Evolutionary conservation across 768 basidiomycete genomes (phyloP).

Genomic region (Imleria badia): DNA sequence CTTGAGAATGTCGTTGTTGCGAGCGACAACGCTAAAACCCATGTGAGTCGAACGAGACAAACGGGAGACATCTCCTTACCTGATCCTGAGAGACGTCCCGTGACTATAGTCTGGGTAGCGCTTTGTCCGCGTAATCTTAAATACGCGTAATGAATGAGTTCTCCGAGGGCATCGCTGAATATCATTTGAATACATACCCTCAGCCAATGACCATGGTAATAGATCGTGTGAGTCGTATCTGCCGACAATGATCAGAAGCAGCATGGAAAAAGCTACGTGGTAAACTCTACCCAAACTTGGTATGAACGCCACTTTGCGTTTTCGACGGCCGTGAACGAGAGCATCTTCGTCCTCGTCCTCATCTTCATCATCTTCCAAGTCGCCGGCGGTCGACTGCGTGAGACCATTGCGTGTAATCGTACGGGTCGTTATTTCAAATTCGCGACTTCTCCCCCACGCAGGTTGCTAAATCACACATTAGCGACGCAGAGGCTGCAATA

Average conservation of each 20-base stretch:
- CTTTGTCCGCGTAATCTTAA: slow-evolving; percentile 77
- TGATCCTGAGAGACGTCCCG: slow-evolving; percentile 75
- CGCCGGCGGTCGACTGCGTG: slow-evolving; percentile 67
- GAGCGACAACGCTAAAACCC: slow-evolving; percentile 70
- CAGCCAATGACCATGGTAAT: slow-evolving; percentile 88
- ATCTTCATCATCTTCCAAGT: slow-evolving; percentile 78
- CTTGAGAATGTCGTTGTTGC: slow-evolving; percentile 86
- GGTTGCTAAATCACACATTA: slow-evolving; percentile 62
- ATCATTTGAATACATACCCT: slow-evolving; percentile 48
- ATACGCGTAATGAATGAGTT: slow-evolving; percentile 16
- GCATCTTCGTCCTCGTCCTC: slow-evolving; percentile 50
- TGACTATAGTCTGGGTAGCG: slow-evolving; percentile 76
- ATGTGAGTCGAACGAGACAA: slow-evolving; percentile 19
- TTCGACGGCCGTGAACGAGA: slow-evolving; percentile 66
- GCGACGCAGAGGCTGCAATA: slow-evolving; percentile 4
- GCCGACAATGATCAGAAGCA: slow-evolving; percentile 15
- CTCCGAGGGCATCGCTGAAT: slow-evolving; percentile 16
- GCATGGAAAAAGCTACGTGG: slow-evolving; percentile 12
- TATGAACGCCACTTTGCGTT: slow-evolving; percentile 81
- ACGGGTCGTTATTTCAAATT: slow-evolving; percentile 88
- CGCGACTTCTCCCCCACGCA: slow-evolving; percentile 83
- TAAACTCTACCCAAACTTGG: slow-evolving; percentile 69
- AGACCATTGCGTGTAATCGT: slow-evolving; percentile 63
- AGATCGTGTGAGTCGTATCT: slow-evolving; percentile 89
- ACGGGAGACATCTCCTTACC: slow-evolving; percentile 40